Evolutionary conservation across 139 green algal genomes (phyloP).

Genomic region (Micractinium conductrix): DNA sequence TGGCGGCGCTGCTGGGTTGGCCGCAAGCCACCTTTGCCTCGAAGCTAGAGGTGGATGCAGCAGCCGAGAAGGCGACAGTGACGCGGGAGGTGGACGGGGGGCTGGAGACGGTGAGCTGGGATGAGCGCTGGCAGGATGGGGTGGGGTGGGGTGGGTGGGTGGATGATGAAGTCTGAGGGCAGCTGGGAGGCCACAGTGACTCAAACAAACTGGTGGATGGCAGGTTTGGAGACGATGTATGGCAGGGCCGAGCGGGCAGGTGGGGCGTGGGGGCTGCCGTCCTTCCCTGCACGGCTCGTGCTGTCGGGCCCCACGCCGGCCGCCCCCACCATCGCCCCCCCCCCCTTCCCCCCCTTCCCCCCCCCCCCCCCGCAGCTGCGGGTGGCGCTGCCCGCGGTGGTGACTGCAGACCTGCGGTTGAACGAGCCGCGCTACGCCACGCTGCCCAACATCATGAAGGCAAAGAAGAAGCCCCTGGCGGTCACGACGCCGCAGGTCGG

Average conservation of each 20-base stretch:
- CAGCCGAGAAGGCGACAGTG: slow-evolving; percentile 39
- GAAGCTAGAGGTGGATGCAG: slow-evolving; percentile 69
- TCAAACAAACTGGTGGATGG: no score
- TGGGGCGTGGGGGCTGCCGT: neutral
- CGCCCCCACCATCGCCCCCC: neutral
- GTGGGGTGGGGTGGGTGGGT: neutral
- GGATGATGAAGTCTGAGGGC: no score
- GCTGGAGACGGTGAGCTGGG: slow-evolving; percentile 76
- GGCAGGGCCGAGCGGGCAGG: no score
- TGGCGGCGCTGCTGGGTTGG: slow-evolving; percentile 89
- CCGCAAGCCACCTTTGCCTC: slow-evolving; percentile 94
- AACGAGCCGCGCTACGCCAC: slow-evolving; percentile 94
- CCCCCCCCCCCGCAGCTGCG: slow-evolving; percentile 39
- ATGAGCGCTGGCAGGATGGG: no score
- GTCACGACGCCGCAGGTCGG: slow-evolving; percentile 47
- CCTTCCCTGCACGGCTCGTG: neutral
- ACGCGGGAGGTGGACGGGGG: slow-evolving; percentile 84
- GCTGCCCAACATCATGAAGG: slow-evolving; percentile 93
- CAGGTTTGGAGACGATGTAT: no score
- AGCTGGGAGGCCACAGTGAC: no score
- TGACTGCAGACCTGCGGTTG: slow-evolving; percentile 92
- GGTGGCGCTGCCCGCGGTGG: slow-evolving; percentile 88
- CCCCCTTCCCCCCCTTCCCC: neutral
- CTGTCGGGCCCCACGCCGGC: neutral
- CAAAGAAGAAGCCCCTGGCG: slow-evolving; percentile 92